Evolutionary conservation across 163 green algal species (phyloP).

Genomic region (Chloromonas sp.): DNA sequence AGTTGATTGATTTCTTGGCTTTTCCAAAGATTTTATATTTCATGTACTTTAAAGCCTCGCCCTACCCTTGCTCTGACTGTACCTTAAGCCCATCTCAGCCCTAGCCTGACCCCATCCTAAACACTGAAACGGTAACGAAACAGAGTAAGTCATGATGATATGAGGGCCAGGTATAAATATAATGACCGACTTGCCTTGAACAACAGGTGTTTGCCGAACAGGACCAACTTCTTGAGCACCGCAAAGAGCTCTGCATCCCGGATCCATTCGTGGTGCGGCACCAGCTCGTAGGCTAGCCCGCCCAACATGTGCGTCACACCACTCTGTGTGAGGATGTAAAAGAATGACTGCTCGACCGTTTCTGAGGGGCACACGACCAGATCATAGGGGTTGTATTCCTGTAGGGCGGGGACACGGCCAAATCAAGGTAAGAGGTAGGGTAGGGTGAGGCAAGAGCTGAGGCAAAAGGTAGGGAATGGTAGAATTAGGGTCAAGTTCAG

Average conservation of each 20-base stretch:
- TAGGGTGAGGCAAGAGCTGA: neutral
- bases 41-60: too few relatives aligned
- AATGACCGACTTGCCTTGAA: slow-evolving; percentile 18
- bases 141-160: too few relatives aligned
- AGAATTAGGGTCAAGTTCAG: neutral
- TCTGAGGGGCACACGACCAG: slow-evolving; percentile 19
- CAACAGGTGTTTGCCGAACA: slow-evolving; percentile 36
- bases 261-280: slow-evolving; percentile 34
- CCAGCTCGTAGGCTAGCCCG: slow-evolving; percentile 23
- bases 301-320: slow-evolving; percentile 24
- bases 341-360: slow-evolving; percentile 21
- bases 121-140: too few relatives aligned
- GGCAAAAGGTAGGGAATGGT: neutral
- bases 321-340: slow-evolving; percentile 33
- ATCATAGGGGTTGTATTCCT: slow-evolving; percentile 43
- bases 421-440: too few relatives aligned
- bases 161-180: too few relatives aligned
- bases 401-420: neutral
- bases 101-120: too few relatives aligned
- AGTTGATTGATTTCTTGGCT: too few relatives aligned
- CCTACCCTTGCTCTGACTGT: too few relatives aligned
- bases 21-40: too few relatives aligned
- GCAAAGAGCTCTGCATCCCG: slow-evolving; percentile 34
- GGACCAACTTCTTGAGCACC: slow-evolving; percentile 38
- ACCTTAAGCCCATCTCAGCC: too few relatives aligned